A percentile compares a stretch with the other conserved stretches of the same genome.
These are phyloP conservation scores for Arthroderma uncinatum DNA, from an alignment of 2,329 filamentous ascomycete genomes.

Conservation along the genomic window DNA sequence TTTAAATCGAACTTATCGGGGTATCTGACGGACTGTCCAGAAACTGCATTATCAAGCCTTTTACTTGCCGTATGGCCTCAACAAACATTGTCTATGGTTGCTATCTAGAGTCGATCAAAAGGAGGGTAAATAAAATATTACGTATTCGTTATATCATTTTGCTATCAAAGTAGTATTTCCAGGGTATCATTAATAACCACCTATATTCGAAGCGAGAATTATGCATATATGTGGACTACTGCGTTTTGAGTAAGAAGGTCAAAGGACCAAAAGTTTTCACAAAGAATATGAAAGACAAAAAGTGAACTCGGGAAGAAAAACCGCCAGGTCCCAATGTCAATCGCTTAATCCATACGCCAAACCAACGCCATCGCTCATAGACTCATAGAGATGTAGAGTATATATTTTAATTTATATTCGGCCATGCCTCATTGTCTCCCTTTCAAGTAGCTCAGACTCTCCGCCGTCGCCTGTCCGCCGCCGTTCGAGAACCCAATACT, in stretches of 20 bases:
- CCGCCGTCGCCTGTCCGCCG: slow-evolving; percentile 25
- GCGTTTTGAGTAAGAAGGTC: too few species aligned
- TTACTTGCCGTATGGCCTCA: too few species aligned
- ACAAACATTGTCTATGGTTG: too few species aligned
- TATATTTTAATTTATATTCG: slow-evolving; percentile 18
- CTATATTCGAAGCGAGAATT: background rate
- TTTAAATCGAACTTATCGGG: slow-evolving; percentile 19
- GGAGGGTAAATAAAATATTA: too few species aligned
- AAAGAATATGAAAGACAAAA: background rate
- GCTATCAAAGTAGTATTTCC: too few species aligned
- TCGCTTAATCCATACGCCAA: too few species aligned
- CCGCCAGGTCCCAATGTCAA: too few species aligned
- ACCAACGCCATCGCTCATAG: background rate
- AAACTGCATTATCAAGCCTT: too few species aligned
- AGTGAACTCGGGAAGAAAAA: too few species aligned
- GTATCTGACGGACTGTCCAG: too few species aligned
- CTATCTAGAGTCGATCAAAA: too few species aligned
- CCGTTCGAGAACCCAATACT: slow-evolving; percentile 29
- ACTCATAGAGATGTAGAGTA: background rate
- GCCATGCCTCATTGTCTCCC: slow-evolving; percentile 21
- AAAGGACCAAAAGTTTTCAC: background rate
- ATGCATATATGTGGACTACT: background rate
- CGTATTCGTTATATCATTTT: too few species aligned
- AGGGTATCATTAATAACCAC: background rate
- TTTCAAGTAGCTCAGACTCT: slow-evolving; percentile 25